Evolutionary conservation across 441 rosid species (phyloP).

Genomic region (Populus trichocarpa): DNA sequence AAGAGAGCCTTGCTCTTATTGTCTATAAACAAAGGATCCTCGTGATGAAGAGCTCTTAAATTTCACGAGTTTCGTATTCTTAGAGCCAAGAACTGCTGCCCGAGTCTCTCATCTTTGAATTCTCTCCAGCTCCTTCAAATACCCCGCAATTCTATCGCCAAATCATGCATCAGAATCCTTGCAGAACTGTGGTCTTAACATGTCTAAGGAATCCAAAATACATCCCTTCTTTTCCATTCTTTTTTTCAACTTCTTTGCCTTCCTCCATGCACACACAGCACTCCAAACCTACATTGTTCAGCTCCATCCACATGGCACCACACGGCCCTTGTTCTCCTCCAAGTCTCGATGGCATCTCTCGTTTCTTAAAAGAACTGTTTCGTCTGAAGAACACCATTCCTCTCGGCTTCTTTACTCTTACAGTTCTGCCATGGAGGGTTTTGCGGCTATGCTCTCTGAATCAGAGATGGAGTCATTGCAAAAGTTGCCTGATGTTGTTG

Average conservation of each 20-base stretch:
- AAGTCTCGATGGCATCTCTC: slow-evolving; percentile 82
- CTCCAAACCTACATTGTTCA: slow-evolving; percentile 77
- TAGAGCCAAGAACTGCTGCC: slow-evolving; percentile 22
- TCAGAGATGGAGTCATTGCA: slow-evolving; percentile 43
- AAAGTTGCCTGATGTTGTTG: slow-evolving; percentile 58
- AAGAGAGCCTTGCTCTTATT: slow-evolving; percentile 16
- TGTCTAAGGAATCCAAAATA: slow-evolving; percentile 37
- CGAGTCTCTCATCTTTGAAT: slow-evolving; percentile 31
- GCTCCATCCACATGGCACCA: slow-evolving; percentile 61
- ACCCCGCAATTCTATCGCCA: slow-evolving; percentile 31
- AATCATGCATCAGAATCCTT: slow-evolving; percentile 36
- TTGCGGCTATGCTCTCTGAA: slow-evolving; percentile 67
- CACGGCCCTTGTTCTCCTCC: slow-evolving; percentile 38
- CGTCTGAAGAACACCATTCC: slow-evolving; percentile 39
- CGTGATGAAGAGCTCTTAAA: slow-evolving; percentile 92
- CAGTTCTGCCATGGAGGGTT: slow-evolving; percentile 80
- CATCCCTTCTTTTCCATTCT: slow-evolving; percentile 26
- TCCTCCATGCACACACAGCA: slow-evolving; percentile 30
- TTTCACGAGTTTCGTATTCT: slow-evolving; percentile 86
- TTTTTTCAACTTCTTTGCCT: slow-evolving; percentile 25
- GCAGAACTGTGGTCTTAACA: background rate
- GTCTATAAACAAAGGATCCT: slow-evolving; percentile 54
- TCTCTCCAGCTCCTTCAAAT: slow-evolving; percentile 58
- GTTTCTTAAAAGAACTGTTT: slow-evolving; percentile 46
- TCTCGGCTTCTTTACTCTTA: slow-evolving; percentile 85